Base-by-base conservation (phyloP, 345 rosid genomes). In the Theobroma cacao region DNA sequence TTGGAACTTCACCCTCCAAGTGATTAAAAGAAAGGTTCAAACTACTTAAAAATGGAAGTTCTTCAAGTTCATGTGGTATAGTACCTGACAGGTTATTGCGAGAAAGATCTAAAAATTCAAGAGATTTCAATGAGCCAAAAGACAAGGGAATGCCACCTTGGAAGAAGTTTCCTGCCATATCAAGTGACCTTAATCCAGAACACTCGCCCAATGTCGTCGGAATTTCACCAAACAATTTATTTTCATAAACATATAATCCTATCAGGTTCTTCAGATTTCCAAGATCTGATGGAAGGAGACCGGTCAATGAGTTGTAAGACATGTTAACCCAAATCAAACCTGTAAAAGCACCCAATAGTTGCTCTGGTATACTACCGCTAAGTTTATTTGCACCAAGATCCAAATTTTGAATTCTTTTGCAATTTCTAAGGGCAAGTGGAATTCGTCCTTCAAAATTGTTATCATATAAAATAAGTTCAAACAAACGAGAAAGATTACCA, bases 1-100 rank as follows among this genome's bases (percentile, higher is more conserved):
- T 15, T 11, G 87, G 83, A 33, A 85, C 77, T 33, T 20, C 47
- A 22, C 87, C 85, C 8, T 80, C 75, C 5, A 85, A 55, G 13
- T 80, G 68, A 47, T 82, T 85, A 64, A 55, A 74, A 45, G 87
- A 85, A 8, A 85, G 77, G 70, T 82, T 59, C 5, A 85, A 52
- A 7, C 60, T 3, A 18, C 74, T n/a, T n/a, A 82, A 28, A 5
- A 3, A 76, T 24, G 0, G 2, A 79, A 36, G 26, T 61, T 30
- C 8, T 4, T 59, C 18, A 82, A 53, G 65, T 24, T 58, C 22
- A 72, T 22, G 0, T 67, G 85, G 30, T 6, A 85, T 79, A 5
- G 28, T n/a, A 0, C 85, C 76, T 0, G 80, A 79, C 11, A 85
- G 60, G 52, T 85, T 79, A 34, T 82, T 79, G 14, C n/a, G 58